Evolutionary conservation across 495 filamentous ascomycete genomes (phyloP).

Genomic region (Talaromyces nanjingensis): DNA sequence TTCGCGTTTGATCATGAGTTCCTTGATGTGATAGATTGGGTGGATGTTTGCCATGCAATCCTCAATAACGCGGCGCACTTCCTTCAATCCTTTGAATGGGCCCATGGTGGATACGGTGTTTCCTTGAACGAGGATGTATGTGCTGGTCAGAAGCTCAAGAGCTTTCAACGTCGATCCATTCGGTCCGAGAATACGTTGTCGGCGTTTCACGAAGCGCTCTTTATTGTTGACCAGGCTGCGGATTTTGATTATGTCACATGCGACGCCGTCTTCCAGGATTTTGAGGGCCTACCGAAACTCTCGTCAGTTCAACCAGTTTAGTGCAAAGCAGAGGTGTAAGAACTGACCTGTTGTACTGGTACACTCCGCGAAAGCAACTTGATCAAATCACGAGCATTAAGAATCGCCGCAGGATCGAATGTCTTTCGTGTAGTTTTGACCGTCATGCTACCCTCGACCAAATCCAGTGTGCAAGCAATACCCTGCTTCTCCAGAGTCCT

Average conservation of each 20-base stretch:
- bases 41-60: constrained; percentile 97
- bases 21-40: constrained; percentile 92
- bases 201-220: constrained; percentile 92
- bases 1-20: constrained; percentile 98
- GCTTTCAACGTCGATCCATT: constrained; percentile 85
- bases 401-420: constrained; percentile 86
- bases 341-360: constrained; percentile 63
- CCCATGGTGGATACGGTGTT: constrained; percentile 95
- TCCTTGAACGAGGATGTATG: constrained; percentile 93
- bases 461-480: constrained; percentile 83
- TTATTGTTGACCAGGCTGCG: constrained; percentile 85
- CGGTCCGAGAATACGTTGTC: constrained; percentile 85
- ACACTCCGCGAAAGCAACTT: constrained; percentile 89
- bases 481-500: constrained; percentile 71
- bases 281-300: constrained; percentile 57
- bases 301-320: not conserved
- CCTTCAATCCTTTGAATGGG: constrained; percentile 84
- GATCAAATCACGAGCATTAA: constrained; percentile 91
- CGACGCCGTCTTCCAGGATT: constrained; percentile 85
- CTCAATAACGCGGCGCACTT: constrained; percentile 81
- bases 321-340: too few relatives aligned
- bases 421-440: constrained; percentile 95
- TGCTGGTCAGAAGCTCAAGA: constrained; percentile 86
- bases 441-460: constrained; percentile 93
- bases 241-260: constrained; percentile 93